phyloP scores from a whole-genome alignment of 345 rosid genomes.

The Ricinus communis region DNA sequence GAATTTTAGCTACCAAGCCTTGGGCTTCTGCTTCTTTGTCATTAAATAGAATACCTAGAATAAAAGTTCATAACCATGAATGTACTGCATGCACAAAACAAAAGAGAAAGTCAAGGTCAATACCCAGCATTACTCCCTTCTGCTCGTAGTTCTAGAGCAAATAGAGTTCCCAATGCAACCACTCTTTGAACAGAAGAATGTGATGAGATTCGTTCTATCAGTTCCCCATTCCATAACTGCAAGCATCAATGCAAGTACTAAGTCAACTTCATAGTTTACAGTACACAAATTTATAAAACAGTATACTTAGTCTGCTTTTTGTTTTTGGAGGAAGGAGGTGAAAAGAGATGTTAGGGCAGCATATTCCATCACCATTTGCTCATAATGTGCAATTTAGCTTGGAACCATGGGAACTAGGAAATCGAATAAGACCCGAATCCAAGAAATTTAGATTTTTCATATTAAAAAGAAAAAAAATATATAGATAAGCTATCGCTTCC shows the following conservation, averaged over 20 bases:
- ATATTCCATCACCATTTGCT: neutral
- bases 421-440: neutral
- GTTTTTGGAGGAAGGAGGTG: neutral
- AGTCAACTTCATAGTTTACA: neutral
- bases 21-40: neutral
- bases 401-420: neutral
- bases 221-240: constrained; percentile 80
- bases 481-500: no score
- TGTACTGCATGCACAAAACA: neutral
- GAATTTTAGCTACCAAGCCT: neutral
- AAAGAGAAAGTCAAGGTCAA: constrained; percentile 7
- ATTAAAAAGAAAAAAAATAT: neutral
- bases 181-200: constrained; percentile 78
- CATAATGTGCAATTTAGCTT: neutral
- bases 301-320: no score
- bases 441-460: neutral
- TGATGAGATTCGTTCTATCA: constrained; percentile 60
- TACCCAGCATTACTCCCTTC: constrained; percentile 75
- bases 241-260: constrained; percentile 9
- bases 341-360: neutral
- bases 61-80: neutral
- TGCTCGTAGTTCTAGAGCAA: constrained; percentile 68
- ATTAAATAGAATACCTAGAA: neutral
- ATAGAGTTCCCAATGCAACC: constrained; percentile 75
- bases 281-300: no score